Evolutionary conservation across 140 eudicot genomes (phyloP), one percentile per base, ranked within the genome.

Genomic region (Stevia rebaudiana): DNA sequence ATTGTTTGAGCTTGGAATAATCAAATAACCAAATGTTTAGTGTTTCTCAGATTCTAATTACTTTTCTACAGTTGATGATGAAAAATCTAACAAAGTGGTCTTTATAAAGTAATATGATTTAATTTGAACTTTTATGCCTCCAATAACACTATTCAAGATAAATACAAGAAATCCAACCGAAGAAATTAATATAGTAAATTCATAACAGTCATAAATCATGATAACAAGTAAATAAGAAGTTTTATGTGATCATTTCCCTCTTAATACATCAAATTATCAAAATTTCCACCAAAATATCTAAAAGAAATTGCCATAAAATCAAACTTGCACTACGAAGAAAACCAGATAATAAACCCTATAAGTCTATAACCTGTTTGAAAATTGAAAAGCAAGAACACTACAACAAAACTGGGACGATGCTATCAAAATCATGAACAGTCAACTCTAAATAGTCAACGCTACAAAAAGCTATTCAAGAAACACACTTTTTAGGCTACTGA

Each of bases 361-460:
- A 52, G n/a, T 65, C 8, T 5, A 47, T 63, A 53, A 31, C 43
- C 11, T 65, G 39, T 40, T 72, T 63, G 31, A 46, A 64, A n/a
- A n/a, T n/a, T n/a, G n/a, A n/a, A n/a, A 63, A 21, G 58, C 44
- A 64, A 73, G 43, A 37, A 55, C 41, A 59, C 31, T 30, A 61
- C 51, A 43, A 56, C 4, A 41, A 68, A 68, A 6, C 8, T 41
- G 24, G 9, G 12, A 62, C 24, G 19, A 13, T 2, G 3, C 11
- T 2, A 48, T 6, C 17, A 17, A 31, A 31, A 41, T 36, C 59
- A 53, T 48, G 30, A 53, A 63, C 56, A 11, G 35, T 36, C 65
- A 41, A 30, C 57, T 21, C 12, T 7, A 67, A 60, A 67, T 18
- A 68, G 75, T 61, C 75, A 75, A 68, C 75, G 18, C 58, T 40